Conservation (phyloP, 2,329 filamentous ascomycete genomes). For the Alternaria atra region DNA sequence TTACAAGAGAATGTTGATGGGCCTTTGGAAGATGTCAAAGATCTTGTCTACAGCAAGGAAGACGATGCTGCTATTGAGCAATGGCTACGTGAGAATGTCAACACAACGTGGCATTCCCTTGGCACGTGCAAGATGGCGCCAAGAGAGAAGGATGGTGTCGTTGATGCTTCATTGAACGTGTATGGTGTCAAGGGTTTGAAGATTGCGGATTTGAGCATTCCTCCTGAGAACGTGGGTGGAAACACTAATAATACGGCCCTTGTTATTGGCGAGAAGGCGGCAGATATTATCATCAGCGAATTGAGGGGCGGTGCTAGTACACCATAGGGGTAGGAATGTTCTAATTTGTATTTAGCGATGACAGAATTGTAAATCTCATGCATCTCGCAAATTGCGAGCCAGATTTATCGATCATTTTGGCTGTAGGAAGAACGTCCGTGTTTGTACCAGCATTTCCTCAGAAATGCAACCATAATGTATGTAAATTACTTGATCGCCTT, state of each 20-base stretch:
- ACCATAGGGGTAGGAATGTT: not conserved
- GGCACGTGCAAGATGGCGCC: conserved; percentile 48
- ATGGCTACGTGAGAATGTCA: conserved; percentile 49
- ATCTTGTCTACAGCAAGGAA: conserved; percentile 35
- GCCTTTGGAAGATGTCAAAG: conserved; percentile 21
- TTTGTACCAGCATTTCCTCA: too few species aligned
- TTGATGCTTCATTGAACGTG: conserved; percentile 39
- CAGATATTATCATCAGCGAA: conserved; percentile 38
- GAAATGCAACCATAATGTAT: too few species aligned
- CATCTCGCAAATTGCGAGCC: not conserved
- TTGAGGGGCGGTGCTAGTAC: conserved; percentile 7
- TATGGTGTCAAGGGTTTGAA: conserved; percentile 47
- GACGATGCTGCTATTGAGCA: conserved; percentile 53
- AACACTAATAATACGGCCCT: conserved; percentile 60
- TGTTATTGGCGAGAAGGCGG: conserved; percentile 46
- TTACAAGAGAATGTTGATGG: conserved; percentile 17
- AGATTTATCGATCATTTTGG: not conserved
- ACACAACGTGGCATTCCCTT: conserved; percentile 46
- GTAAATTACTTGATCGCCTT: too few species aligned
- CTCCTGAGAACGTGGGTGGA: conserved; percentile 55
- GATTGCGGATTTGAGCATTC: conserved; percentile 55
- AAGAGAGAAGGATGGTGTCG: conserved; percentile 41
- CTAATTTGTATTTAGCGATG: not conserved
- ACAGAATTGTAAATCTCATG: not conserved
- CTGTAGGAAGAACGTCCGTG: too few species aligned